Conservation (phyloP, 495 filamentous ascomycete species). For the Trypethelium eluteriae region DNA sequence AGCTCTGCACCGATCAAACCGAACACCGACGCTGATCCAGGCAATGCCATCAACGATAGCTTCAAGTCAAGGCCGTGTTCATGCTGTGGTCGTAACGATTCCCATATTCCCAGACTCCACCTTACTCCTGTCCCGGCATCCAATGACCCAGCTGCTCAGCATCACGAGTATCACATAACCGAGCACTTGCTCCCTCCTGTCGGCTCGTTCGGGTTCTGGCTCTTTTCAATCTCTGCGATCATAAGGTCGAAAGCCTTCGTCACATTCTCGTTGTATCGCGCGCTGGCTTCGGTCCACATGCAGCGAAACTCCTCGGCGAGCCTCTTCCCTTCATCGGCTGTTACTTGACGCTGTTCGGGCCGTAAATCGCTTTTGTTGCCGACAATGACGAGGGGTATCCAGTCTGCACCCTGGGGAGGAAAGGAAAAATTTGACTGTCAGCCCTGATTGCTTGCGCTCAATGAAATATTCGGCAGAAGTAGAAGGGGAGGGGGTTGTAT, state of each 20-base stretch:
- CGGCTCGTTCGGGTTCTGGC: conserved; percentile 80
- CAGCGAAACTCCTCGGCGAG: conserved; percentile 81
- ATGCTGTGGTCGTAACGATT: not conserved
- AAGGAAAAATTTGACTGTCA: not conserved
- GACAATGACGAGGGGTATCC: conserved; percentile 86
- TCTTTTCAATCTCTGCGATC: conserved; percentile 91
- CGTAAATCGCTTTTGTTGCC: conserved; percentile 96
- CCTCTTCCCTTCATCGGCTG: conserved; percentile 69
- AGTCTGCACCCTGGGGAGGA: conserved; percentile 67
- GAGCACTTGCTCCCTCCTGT: conserved; percentile 69
- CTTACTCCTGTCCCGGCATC: not conserved
- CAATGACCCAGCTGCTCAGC: not conserved
- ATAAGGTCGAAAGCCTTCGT: conserved; percentile 86
- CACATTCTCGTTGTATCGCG: conserved; percentile 90
- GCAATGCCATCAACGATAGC: not conserved
- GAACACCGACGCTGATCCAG: not conserved
- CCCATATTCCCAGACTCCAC: not conserved
- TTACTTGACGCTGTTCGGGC: conserved; percentile 85
- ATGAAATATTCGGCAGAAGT: conserved; percentile 8
- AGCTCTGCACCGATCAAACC: not conserved
- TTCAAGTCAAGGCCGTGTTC: not conserved
- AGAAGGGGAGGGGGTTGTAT: conserved; percentile 13
- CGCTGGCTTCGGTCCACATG: conserved; percentile 90
- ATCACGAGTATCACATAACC: conserved; percentile 58
- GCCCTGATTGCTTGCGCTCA: not conserved